phyloP scores from a whole-genome alignment of 176 grass and related monocot species.

The Triticum timopheevii region DNA sequence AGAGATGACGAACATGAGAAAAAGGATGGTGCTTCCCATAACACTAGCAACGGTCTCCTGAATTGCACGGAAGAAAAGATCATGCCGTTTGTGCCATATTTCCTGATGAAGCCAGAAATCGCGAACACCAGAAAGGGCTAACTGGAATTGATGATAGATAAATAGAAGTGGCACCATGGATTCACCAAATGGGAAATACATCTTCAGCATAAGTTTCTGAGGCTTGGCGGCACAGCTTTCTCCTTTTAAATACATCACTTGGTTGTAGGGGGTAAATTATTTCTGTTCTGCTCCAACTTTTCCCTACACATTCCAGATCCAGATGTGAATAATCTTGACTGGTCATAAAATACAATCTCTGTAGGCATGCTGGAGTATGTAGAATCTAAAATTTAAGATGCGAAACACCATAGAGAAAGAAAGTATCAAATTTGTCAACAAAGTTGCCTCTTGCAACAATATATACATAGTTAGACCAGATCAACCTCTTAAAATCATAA shows the following conservation, averaged over 20 bases:
- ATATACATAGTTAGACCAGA: neutral
- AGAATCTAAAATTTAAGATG: neutral
- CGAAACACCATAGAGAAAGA: neutral
- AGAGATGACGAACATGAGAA: neutral
- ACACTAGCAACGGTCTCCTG: neutral
- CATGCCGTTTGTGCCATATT: neutral
- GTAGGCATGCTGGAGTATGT: neutral
- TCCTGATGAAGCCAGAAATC: neutral
- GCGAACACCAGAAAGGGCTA: neutral
- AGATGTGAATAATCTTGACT: neutral
- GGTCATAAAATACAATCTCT: neutral
- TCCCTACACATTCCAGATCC: neutral
- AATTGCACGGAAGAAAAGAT: neutral
- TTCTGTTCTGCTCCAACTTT: neutral
- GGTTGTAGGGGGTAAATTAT: neutral
- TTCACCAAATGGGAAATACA: neutral
- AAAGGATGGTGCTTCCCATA: neutral
- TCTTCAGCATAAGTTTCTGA: neutral
- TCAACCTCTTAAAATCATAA: neutral
- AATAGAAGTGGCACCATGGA: neutral
- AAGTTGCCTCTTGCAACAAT: neutral
- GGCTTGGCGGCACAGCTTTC: neutral
- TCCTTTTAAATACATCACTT: neutral
- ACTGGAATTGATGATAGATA: neutral
- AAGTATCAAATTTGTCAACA: neutral